These are phyloP conservation scores for Ophiocordyceps robertsii DNA, from an alignment of 2,329 filamentous ascomycete genomes.

Conservation along the genomic window DNA sequence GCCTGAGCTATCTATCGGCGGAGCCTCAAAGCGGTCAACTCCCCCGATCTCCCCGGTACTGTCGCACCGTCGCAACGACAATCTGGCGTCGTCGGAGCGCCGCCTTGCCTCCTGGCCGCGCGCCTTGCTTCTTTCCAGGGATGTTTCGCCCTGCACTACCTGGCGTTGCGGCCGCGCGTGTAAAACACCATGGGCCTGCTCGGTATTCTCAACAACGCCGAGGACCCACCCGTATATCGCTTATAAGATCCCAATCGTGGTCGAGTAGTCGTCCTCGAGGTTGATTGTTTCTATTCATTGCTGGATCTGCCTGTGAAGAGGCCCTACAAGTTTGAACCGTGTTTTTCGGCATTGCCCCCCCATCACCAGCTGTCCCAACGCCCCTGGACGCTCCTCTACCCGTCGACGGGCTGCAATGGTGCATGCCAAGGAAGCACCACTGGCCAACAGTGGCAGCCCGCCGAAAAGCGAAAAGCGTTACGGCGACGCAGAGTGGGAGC, in stretches of 20 bases:
- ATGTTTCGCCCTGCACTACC: too few relatives aligned
- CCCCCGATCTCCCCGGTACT: too few relatives aligned
- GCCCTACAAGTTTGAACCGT: too few relatives aligned
- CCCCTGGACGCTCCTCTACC: background rate
- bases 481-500: slow-evolving; percentile 24
- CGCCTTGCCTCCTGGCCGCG: too few relatives aligned
- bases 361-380: background rate
- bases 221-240: background rate
- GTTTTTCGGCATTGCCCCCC: background rate
- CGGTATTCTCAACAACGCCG: background rate
- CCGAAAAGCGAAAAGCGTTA: slow-evolving; percentile 2
- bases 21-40: too few relatives aligned
- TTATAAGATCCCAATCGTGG: background rate
- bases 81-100: too few relatives aligned
- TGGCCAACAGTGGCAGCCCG: slow-evolving; percentile 9
- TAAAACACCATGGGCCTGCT: background rate
- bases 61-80: too few relatives aligned
- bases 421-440: slow-evolving; percentile 12
- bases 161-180: background rate
- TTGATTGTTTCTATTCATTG: too few relatives aligned
- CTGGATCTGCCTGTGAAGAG: too few relatives aligned
- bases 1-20: background rate
- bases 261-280: background rate
- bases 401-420: slow-evolving; percentile 10
- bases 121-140: too few relatives aligned